Percentiles rank a stretch among this genome's conserved stretches.
Evolutionary conservation across 78 protist species (phyloP).

Genomic region (Bodo saltans): DNA sequence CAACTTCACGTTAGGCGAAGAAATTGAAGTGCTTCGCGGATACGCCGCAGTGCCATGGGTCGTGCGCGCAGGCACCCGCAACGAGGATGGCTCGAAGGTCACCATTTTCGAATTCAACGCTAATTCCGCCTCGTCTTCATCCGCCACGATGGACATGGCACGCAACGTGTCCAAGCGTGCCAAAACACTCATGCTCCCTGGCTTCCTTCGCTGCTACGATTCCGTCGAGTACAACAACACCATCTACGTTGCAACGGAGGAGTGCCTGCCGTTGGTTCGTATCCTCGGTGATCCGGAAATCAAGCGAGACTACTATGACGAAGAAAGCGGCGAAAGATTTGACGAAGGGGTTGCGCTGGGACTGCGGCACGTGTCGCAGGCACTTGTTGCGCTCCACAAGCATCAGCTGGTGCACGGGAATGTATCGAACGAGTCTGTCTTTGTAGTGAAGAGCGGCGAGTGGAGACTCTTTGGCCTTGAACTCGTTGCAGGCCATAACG

Average conservation of each 20-base stretch:
- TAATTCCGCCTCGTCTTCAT: background rate
- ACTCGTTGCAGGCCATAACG: background rate
- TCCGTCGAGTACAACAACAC: background rate
- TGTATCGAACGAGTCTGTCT: slow-evolving; percentile 2
- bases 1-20: background rate
- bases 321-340: background rate
- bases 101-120: background rate
- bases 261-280: background rate
- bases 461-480: slow-evolving; percentile 49
- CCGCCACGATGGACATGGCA: background rate
- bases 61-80: background rate
- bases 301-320: background rate
- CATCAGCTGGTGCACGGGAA: background rate
- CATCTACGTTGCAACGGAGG: slow-evolving; percentile 14
- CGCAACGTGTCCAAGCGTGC: background rate
- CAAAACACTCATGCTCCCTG: slow-evolving; percentile 26
- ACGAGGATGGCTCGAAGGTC: background rate
- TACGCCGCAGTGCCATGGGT: too few relatives aligned
- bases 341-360: slow-evolving; percentile 4
- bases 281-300: background rate
- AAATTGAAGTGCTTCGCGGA: background rate
- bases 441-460: slow-evolving; percentile 17
- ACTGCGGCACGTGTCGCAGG: background rate
- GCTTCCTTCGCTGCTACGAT: background rate
- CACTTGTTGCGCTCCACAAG: slow-evolving; percentile 11